A percentile compares a stretch with the other conserved stretches of the same genome.
Conservation (phyloP, 352 stramenopile species). For the Phytophthora idaei region DNA sequence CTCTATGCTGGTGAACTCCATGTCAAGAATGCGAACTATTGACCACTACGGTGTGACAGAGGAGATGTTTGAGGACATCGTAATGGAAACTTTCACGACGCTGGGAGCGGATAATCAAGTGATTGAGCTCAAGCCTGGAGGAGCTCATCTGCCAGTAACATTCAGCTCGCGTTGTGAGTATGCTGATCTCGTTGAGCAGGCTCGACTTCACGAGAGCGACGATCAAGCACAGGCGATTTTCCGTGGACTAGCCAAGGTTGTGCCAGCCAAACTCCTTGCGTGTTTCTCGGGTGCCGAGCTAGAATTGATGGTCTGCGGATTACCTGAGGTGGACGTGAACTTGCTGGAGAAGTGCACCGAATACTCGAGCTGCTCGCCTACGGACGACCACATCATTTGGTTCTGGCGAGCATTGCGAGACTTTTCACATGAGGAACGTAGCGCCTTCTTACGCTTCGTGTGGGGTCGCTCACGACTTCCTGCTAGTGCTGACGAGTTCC, state of each 20-base stretch:
- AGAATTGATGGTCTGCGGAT: slow-evolving; percentile 87
- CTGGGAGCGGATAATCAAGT: slow-evolving; percentile 84
- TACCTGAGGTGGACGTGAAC: slow-evolving; percentile 80
- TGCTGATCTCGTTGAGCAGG: slow-evolving; percentile 79
- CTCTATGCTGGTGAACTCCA: slow-evolving; percentile 88
- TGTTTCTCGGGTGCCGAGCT: slow-evolving; percentile 85
- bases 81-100: slow-evolving; percentile 92
- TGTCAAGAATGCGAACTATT: slow-evolving; percentile 87
- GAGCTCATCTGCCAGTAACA: slow-evolving; percentile 71
- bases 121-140: slow-evolving; percentile 72
- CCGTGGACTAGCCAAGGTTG: slow-evolving; percentile 73
- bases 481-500: slow-evolving; percentile 79
- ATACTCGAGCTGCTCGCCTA: slow-evolving; percentile 80
- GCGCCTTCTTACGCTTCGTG: slow-evolving; percentile 90
- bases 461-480: slow-evolving; percentile 92
- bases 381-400: slow-evolving; percentile 82
- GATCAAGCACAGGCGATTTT: slow-evolving; percentile 52
- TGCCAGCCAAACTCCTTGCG: slow-evolving; percentile 71
- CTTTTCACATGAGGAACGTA: slow-evolving; percentile 86
- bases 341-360: slow-evolving; percentile 85
- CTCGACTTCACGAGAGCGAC: slow-evolving; percentile 82
- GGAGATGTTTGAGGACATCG: slow-evolving; percentile 91
- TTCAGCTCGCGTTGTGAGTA: slow-evolving; percentile 83
- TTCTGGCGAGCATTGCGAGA: slow-evolving; percentile 85
- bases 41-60: slow-evolving; percentile 75